Conservation (phyloP, 495 filamentous ascomycete species). For the Tuber aestivum region DNA sequence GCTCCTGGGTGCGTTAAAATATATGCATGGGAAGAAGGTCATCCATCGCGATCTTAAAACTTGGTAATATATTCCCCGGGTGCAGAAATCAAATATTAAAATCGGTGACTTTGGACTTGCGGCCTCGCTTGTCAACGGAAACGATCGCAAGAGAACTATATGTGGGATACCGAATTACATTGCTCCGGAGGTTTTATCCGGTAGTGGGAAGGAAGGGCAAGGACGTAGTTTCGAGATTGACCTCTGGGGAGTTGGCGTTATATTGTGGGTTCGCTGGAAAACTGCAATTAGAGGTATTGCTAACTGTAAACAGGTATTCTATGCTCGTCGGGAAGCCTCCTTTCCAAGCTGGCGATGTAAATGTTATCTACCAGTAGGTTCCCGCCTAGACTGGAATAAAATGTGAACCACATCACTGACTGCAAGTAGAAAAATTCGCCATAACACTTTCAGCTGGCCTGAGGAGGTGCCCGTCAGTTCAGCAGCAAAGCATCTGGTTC, state of each 20-base stretch:
- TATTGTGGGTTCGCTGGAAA: slow-evolving; percentile 59
- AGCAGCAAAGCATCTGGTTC: slow-evolving; percentile 68
- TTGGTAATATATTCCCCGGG: slow-evolving; percentile 97
- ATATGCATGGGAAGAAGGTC: slow-evolving; percentile 87
- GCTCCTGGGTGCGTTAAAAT: slow-evolving; percentile 92
- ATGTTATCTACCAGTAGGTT: slow-evolving; percentile 64
- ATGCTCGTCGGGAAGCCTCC: slow-evolving; percentile 83
- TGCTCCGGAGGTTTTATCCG: slow-evolving; percentile 71
- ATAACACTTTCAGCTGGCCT: slow-evolving; percentile 38
- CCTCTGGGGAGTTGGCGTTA: slow-evolving; percentile 93
- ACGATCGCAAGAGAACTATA: slow-evolving; percentile 87
- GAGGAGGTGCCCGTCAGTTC: slow-evolving; percentile 31
- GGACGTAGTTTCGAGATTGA: slow-evolving; percentile 62
- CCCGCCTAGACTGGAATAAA: slow-evolving; percentile 36
- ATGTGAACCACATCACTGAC: not conserved
- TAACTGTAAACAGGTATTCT: slow-evolving; percentile 48
- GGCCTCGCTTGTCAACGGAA: slow-evolving; percentile 77
- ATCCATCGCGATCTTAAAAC: slow-evolving; percentile 96
- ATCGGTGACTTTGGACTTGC: slow-evolving; percentile 96
- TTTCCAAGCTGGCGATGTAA: slow-evolving; percentile 77
- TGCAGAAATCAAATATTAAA: slow-evolving; percentile 91
- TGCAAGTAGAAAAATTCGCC: slow-evolving; percentile 42
- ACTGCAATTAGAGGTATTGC: not conserved
- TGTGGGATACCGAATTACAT: slow-evolving; percentile 99
- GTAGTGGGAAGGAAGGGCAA: slow-evolving; percentile 37